Base-by-base conservation (phyloP, 225 moss, liverwort and hornwort genomes). In the Pseudisothecium myosuroides region DNA sequence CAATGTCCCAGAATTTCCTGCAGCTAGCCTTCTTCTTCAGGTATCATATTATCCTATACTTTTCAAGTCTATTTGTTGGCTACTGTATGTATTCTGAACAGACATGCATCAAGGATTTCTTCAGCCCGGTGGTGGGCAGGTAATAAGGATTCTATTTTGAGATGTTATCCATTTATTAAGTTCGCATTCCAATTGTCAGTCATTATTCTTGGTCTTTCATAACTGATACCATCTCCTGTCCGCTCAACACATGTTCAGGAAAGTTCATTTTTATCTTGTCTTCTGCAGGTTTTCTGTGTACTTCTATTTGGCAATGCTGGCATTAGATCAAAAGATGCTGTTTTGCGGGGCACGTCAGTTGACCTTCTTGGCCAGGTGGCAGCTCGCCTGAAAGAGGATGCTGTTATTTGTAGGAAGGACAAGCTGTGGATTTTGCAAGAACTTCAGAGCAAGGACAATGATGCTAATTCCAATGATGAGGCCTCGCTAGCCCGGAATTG, bases 301-400 rank as follows among this genome's bases (percentile, higher is more conserved):
- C 94, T 96, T 66, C 90, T 98, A 54, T 97, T 97, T 90, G 97
- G 97, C 68, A 94, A 90, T 54, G 95, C 94, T 71, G 98, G 98
- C 63, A 90, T 96, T 45, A 95, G 92, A 93, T 94, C 98, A 80
- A 97, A 97, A 91, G 98, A 98, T 89, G 93, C 96, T 65, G 92
- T 91, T 59, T 80, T 97, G 55, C 92, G 98, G 81, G 98, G 96
- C 65, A 93, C 93, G 74, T 94, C 98, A 39, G 92, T 98, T 88
- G 98, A 98, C 87, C 93, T 98, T 90, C 96, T 98, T 85, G 98
- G 98, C 73, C 96, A 94, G 86, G 95, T 98, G 76, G 98, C 97
- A 90, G 97, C 98, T 90, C 93, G 96, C 32, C 89, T 98, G 88
- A 96, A 98, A 92, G 97, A 97, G 90, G 98, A 98, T 93, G 92